A percentile compares a stretch with the other conserved stretches of the same genome.
phyloP scores from a whole-genome alignment of 768 basidiomycete genomes.

The Rickenella mellea region DNA sequence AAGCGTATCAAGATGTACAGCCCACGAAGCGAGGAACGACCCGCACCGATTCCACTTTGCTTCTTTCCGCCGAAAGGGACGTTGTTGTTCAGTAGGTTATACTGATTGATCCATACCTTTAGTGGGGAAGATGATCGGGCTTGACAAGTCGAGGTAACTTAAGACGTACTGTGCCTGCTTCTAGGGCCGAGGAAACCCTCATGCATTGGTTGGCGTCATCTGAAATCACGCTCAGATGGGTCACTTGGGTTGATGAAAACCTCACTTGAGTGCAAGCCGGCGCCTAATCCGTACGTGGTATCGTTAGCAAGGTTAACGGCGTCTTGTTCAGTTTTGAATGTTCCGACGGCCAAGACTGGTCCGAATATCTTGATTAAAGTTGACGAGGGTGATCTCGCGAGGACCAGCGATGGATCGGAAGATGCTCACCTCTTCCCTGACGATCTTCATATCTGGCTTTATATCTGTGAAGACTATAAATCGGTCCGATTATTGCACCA shows the following conservation, averaged over 20 bases:
- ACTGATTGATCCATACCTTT: constrained; percentile 90
- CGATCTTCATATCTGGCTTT: constrained; percentile 76
- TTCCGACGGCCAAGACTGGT: constrained; percentile 77
- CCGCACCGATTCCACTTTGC: constrained; percentile 75
- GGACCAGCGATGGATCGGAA: too few relatives aligned
- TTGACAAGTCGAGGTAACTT: background rate
- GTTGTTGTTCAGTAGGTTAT: constrained; percentile 74
- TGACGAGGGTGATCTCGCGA: constrained; percentile 4
- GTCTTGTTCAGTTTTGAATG: constrained; percentile 82
- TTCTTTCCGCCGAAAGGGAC: constrained; percentile 96
- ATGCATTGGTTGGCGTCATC: constrained; percentile 84
- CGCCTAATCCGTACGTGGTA: constrained; percentile 85
- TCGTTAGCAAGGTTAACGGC: constrained; percentile 79
- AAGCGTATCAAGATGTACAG: background rate
- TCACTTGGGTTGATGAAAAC: background rate
- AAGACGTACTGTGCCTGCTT: constrained; percentile 74
- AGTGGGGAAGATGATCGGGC: background rate
- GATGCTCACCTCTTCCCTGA: constrained; percentile 57
- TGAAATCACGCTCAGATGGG: constrained; percentile 16
- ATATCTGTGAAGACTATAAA: constrained; percentile 73
- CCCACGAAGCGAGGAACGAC: background rate
- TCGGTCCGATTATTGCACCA: background rate
- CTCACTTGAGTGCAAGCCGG: constrained; percentile 82
- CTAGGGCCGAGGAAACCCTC: constrained; percentile 75
- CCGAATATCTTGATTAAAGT: constrained; percentile 69